Evolutionary conservation across 352 stramenopile species (phyloP), one percentile per base, ranked within the genome.

Genomic region (Pythium phragmitis): DNA sequence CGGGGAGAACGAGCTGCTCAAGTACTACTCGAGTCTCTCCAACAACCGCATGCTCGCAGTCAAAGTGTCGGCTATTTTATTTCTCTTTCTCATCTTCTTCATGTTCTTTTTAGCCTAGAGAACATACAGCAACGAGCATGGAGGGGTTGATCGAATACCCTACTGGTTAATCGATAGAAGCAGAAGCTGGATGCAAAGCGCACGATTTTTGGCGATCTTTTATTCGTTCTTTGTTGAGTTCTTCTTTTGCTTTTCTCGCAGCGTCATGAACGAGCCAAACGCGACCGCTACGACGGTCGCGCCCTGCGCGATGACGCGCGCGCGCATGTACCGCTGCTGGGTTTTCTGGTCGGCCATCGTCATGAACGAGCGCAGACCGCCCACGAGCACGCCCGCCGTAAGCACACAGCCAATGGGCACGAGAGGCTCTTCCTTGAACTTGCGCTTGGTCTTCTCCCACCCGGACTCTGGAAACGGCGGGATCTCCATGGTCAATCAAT

Each of bases 1-100:
- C 12, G 86, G 84, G 57, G 79, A 92, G 70, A 87, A 90, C 55
- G 83, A 94, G 65, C 70, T 94, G 69, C 73, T 92, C 63, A 91
- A 92, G 72, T 94, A 92, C 65, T 89, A 89, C 61, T 83, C 85
- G 28, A 88, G 80, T 61, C 77, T 94, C 50, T 92, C 82, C 57
- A 94, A 92, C 80, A 94, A 89, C 85, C 84, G 82, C 79, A 74
- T 91, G 72, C 73, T 94, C 69, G 85, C 83, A 64, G 73, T 92
- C 75, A 94, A 94, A 75, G 72, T 94, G 43, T 89, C 77, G 33
- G 80, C 79, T 75, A 91, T 94, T 74, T 89, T 94, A 79, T 88
- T 94, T 61, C 68, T 92, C 43, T 94, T 94, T 53, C 73, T 94
- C 65, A 76, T 94, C 71, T 92, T 94, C 73, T 94, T 94, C 74